Evolutionary conservation across 1,284 basidiomycete genomes (phyloP), one percentile per base, ranked within the genome.

Genomic region (Ceratobasidium sp.): DNA sequence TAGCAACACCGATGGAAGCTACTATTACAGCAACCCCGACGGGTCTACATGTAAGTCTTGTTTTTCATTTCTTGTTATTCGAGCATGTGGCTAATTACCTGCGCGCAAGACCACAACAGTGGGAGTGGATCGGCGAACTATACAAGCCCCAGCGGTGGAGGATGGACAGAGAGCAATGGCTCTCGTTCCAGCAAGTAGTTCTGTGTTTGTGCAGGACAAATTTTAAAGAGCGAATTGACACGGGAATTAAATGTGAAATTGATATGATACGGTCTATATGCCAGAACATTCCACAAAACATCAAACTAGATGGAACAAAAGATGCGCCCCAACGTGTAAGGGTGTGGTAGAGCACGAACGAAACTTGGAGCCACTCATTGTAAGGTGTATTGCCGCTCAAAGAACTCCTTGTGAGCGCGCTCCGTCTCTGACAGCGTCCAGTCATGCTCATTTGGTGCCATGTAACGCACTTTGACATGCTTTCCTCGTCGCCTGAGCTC

Each of bases 91-190:
- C 68, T 69, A 52, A 25, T 37, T 1, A 22, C 0, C 56, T 49
- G 52, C 40, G 37, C 15, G 43, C 34, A 52, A 77, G 76, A 77
- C 64, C 74, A 77, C 56, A 64, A 78, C 25, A 78, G 43, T 64
- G 77, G 74, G 9, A 66, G 44, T 34, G 77, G 74, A 0, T 73
- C 56, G 22, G 49, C 74, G 9, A 69, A 43, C 32, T 78, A 78
- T 46, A 78, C 77, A 15, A 76, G 73, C 44, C 66, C 74, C 4
- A 57, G 74, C 49, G 77, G 77, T 4, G 74, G 74, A 44, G 77
- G 77, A 40, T 78, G 74, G 77, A 59, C 66, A 32, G 51, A 56
- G 57, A 74, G 61, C 70, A 57, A 57, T 32, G 70, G 70, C 5
- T 43, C 29, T 19, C 59, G 46, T 29, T 44, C 44, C 4, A 44